Evolutionary conservation across 2,329 filamentous ascomycete genomes (phyloP), one percentile per base, ranked within the genome.

Genomic region (Monilinia aucupariae): DNA sequence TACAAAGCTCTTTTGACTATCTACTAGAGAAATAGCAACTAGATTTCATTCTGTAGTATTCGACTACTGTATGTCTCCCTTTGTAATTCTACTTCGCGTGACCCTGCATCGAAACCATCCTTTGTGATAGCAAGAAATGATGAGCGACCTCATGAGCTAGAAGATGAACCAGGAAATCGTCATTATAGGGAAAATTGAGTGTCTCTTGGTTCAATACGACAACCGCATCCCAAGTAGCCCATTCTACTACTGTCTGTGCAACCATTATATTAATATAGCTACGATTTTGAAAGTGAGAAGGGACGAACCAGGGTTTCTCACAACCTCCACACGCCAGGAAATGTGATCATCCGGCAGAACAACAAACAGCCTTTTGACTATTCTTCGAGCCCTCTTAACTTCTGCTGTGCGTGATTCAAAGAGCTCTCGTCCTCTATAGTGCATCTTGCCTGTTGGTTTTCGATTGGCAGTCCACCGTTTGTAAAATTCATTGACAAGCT

Each of bases 61-160:
- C n/a, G n/a, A n/a, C n/a, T n/a, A n/a, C n/a, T n/a, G n/a, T n/a
- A n/a, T n/a, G n/a, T n/a, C n/a, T n/a, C n/a, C n/a, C n/a, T n/a
- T n/a, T n/a, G n/a, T n/a, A n/a, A n/a, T n/a, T n/a, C n/a, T n/a
- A n/a, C n/a, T n/a, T n/a, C n/a, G n/a, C n/a, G n/a, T n/a, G n/a
- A n/a, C n/a, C n/a, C n/a, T n/a, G n/a, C n/a, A n/a, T n/a, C n/a
- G n/a, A n/a, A n/a, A n/a, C n/a, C n/a, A n/a, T n/a, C n/a, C n/a
- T n/a, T n/a, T n/a, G n/a, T n/a, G n/a, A n/a, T n/a, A n/a, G n/a
- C n/a, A n/a, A n/a, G n/a, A 52, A 22, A 37, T 52, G 50, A 47
- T 58, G 54, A 25, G 39, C 54, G 20, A 58, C 48, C 12, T 58
- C 54, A 34, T 58, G 54, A 34, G 15, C 20, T 58, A 58, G 34